phyloP scores from a whole-genome alignment of 1,284 basidiomycete genomes.

The Inonotus hispidus region DNA sequence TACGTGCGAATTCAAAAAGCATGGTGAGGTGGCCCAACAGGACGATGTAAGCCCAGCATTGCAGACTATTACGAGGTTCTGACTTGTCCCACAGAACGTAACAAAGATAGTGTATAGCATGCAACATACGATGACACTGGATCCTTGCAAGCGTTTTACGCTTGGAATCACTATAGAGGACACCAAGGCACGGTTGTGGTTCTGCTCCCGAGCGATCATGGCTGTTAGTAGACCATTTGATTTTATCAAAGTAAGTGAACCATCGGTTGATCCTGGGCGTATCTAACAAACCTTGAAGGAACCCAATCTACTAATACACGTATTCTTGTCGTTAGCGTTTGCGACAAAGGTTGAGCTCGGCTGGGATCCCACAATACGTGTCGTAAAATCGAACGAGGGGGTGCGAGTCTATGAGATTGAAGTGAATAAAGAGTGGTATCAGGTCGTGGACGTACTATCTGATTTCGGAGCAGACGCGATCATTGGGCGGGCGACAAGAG shows the following conservation, averaged over 20 bases:
- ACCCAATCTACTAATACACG: not conserved
- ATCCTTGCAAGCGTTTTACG: slow-evolving; percentile 19
- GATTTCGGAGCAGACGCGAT: slow-evolving; percentile 1
- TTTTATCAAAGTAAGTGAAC: not conserved
- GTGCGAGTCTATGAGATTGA: not conserved
- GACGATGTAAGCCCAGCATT: slow-evolving; percentile 1
- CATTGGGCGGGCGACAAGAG: not conserved
- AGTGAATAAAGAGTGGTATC: not conserved
- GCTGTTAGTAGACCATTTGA: not conserved
- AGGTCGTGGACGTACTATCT: not conserved
- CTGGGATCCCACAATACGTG: not conserved
- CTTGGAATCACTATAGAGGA: slow-evolving; percentile 16
- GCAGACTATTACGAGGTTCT: not conserved
- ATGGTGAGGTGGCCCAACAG: not conserved
- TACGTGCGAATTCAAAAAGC: slow-evolving; percentile 2
- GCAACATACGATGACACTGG: slow-evolving; percentile 15
- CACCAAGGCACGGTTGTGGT: not conserved
- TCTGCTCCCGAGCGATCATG: not conserved
- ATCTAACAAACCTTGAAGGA: not conserved
- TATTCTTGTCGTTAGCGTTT: not conserved
- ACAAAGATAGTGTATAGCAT: slow-evolving; percentile 14
- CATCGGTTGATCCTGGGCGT: not conserved
- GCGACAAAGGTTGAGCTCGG: not conserved
- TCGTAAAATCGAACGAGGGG: not conserved
- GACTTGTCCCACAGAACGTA: slow-evolving; percentile 16